Evolutionary conservation across 2,329 filamentous ascomycete genomes (phyloP).

Genomic region (Ceratocystis albifundus): DNA sequence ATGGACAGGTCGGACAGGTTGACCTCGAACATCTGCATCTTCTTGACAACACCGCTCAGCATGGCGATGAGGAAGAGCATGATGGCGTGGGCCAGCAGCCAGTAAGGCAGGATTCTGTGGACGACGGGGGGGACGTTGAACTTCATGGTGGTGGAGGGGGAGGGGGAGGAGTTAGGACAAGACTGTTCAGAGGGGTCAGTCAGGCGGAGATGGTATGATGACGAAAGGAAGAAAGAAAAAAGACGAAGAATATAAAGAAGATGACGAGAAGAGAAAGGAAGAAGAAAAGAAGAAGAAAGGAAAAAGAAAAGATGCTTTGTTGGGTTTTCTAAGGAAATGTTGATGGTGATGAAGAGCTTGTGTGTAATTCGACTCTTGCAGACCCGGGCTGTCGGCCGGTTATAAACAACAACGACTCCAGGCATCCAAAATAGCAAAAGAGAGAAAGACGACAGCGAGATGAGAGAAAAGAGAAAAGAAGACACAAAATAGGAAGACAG

Average conservation of each 20-base stretch:
- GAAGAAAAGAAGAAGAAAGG: neutral
- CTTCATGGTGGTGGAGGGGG: conserved; percentile 10
- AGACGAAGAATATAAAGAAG: neutral
- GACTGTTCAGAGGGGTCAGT: too few species aligned
- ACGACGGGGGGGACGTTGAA: neutral
- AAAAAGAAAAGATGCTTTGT: neutral
- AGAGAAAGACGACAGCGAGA: neutral
- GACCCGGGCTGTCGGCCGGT: neutral
- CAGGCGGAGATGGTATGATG: neutral
- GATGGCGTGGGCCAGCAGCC: conserved; percentile 39
- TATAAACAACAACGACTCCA: conserved; percentile 2
- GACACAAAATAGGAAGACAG: too few species aligned
- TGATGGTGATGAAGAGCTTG: neutral
- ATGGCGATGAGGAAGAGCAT: conserved; percentile 52
- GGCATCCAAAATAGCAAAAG: conserved; percentile 7
- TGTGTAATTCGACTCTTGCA: neutral
- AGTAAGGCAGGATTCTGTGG: conserved; percentile 3
- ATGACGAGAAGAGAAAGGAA: neutral
- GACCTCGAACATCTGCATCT: conserved; percentile 49
- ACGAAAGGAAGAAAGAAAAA: neutral
- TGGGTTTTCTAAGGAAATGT: neutral
- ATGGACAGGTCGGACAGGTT: conserved; percentile 42
- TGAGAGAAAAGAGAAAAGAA: neutral
- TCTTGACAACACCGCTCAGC: conserved; percentile 45
- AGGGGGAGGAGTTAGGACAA: neutral